Evolutionary conservation across 1,284 basidiomycete species (phyloP), one percentile per base, ranked within the genome.

Genomic region (Ceratobasidium sp.): DNA sequence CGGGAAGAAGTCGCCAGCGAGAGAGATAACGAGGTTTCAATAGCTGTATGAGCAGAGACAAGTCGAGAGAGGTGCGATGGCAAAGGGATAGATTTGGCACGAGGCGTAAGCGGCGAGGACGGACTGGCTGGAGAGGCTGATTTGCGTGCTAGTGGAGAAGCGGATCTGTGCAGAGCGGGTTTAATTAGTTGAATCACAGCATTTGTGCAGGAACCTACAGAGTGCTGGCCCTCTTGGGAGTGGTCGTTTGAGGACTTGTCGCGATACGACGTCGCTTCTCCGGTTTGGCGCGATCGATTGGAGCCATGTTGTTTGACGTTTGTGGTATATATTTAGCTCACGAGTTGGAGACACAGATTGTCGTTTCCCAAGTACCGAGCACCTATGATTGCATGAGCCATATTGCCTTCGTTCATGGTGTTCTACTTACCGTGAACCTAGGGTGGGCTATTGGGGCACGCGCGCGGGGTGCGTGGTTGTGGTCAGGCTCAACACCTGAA

Each of bases 1-100:
- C 84, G 58, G 89, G 88, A 45, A 84, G 79, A 43, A 93, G 82
- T 76, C 88, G 85, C 65, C 8, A 82, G 52, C 18, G 92, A 89
- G 43, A 93, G 80, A 30, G 83, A 77, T 52, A 73, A 72, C 2
- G 36, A 72, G 18, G 50, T 60, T 21, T 70, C 50, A n/a, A 62
- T 58, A 1, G 74, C 30, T 10, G 69, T 69, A 26, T 69, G 65
- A 57, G 53, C 53, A 2, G 65, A 18, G 21, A 41, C 18, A 8
- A 69, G 50, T 8, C 52, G 50, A 10, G 65, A 55, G 21, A 69
- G 52, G 28, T 69, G 65, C 14, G 65, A 39, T 2, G 65, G 65
- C 8, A 69, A 34, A 18, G 65, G 65, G 1, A 60, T n/a, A n/a
- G 58, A 48, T 57, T 57, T 60, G 18, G 30, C 60, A 9, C 71